Percentiles rank a stretch among this genome's conserved stretches.
Conservation (phyloP, 257 asterid species). For the Solanum megistacrolobum region DNA sequence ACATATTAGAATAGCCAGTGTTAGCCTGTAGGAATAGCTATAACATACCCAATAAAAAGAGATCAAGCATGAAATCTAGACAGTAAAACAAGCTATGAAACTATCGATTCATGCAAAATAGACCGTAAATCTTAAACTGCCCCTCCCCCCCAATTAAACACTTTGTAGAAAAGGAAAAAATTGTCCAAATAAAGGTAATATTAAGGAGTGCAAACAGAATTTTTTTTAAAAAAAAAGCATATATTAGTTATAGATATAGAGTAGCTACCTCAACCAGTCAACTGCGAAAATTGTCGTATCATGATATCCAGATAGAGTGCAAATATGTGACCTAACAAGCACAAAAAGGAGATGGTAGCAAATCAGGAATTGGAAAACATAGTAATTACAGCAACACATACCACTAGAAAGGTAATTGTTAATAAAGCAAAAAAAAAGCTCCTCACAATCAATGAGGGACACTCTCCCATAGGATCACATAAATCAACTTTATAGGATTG, state of each 20-base stretch:
- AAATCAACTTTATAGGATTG: neutral
- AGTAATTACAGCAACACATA: neutral
- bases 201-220: neutral
- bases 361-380: neutral
- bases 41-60: neutral
- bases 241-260: neutral
- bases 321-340: conserved; percentile 52
- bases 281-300: conserved; percentile 43
- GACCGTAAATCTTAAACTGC: neutral
- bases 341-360: conserved; percentile 4
- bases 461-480: neutral
- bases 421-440: neutral
- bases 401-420: neutral
- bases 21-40: neutral
- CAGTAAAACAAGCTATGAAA: neutral
- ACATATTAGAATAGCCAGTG: conserved; percentile 5
- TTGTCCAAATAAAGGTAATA: neutral
- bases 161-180: neutral
- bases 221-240: neutral
- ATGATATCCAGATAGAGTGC: conserved; percentile 85
- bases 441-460: neutral
- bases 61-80: neutral
- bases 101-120: neutral
- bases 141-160: neutral
- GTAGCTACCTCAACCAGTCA: conserved; percentile 81